phyloP scores from a whole-genome alignment of 495 filamentous ascomycete species.

The Cetradonia linearis region DNA sequence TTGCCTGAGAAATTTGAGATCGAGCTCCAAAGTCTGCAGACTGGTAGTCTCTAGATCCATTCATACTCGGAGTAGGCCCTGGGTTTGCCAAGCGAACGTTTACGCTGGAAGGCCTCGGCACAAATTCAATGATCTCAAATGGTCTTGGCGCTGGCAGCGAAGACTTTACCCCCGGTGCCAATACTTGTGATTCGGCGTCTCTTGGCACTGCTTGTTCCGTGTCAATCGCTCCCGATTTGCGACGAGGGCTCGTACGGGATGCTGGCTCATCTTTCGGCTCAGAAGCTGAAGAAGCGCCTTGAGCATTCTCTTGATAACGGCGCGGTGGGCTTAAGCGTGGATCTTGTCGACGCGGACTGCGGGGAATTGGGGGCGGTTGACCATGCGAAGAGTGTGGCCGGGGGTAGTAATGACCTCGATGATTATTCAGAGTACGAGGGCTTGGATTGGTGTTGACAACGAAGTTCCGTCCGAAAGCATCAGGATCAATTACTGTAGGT shows the following conservation, averaged over 20 bases:
- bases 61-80: background rate
- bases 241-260: slow-evolving; percentile 3
- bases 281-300: background rate
- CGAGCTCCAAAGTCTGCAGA: background rate
- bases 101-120: background rate
- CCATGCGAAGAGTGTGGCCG: slow-evolving; percentile 7
- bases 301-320: background rate
- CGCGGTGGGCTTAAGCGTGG: slow-evolving; percentile 9
- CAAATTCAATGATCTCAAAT: background rate
- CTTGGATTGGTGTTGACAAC: slow-evolving; percentile 20
- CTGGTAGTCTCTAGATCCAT: background rate
- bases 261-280: slow-evolving; percentile 2
- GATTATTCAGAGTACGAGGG: slow-evolving; percentile 10
- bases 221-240: background rate
- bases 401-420: slow-evolving; percentile 14
- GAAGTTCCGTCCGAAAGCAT: slow-evolving; percentile 25
- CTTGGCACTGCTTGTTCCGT: background rate
- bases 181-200: background rate
- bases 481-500: slow-evolving; percentile 25
- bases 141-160: slow-evolving; percentile 1
- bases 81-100: background rate
- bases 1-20: background rate
- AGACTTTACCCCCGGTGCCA: background rate
- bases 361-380: background rate
- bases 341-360: slow-evolving; percentile 3